Evolutionary conservation across 768 basidiomycete genomes (phyloP).

Genomic region (Boletus tylopilopsis): DNA sequence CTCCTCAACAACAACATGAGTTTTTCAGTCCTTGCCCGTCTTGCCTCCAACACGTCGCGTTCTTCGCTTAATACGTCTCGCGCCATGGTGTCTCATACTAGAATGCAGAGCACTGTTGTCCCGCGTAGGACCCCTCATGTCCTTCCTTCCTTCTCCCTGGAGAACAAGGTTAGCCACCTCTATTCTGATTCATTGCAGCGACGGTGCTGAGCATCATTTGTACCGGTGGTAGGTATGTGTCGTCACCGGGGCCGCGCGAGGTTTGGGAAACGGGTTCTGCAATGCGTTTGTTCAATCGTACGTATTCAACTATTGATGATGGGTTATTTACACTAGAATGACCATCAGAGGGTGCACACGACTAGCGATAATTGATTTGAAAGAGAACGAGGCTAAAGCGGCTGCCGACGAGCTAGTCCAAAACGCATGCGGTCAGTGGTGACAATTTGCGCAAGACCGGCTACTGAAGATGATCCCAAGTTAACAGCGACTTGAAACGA

Average conservation of each 20-base stretch:
- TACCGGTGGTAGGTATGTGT: conserved; percentile 80
- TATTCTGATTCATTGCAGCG: background rate
- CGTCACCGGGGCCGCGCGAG: conserved; percentile 91
- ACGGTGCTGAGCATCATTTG: background rate
- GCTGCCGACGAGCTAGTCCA: conserved; percentile 68
- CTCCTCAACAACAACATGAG: conserved; percentile 28
- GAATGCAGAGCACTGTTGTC: conserved; percentile 28
- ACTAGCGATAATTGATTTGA: conserved; percentile 80
- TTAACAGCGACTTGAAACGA: conserved; percentile 49
- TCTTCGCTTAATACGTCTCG: conserved; percentile 13
- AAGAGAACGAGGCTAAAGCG: conserved; percentile 57
- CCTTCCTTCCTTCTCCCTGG: conserved; percentile 75
- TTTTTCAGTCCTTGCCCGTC: conserved; percentile 24
- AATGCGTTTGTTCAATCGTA: conserved; percentile 86
- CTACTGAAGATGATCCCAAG: conserved; percentile 38
- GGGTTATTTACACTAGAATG: conserved; percentile 2
- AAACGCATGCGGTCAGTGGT: conserved; percentile 46
- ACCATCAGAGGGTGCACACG: conserved; percentile 68
- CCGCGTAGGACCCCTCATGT: conserved; percentile 40
- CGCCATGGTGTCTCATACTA: conserved; percentile 2
- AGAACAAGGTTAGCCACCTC: conserved; percentile 54
- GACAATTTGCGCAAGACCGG: conserved; percentile 20
- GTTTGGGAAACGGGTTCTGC: conserved; percentile 88
- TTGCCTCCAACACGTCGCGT: conserved; percentile 14
- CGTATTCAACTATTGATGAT: background rate